A percentile compares a stretch with the other conserved stretches of the same genome.
phyloP scores from a whole-genome alignment of 2,329 filamentous ascomycete genomes.

The Samsoniella hepiali region DNA sequence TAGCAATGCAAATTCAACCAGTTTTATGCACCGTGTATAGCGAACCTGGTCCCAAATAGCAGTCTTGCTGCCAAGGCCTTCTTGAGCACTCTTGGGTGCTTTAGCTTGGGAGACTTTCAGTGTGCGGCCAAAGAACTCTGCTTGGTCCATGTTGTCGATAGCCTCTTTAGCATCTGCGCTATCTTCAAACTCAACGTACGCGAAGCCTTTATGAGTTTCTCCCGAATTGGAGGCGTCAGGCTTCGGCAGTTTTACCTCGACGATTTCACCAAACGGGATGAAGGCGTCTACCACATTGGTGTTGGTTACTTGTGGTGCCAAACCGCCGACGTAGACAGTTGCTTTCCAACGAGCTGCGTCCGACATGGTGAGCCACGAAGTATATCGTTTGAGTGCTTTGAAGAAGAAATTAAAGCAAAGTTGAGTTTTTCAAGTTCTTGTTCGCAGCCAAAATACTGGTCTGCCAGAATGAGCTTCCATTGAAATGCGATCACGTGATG shows the following conservation, averaged over 20 bases:
- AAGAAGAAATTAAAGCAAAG: background rate
- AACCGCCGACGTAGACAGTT: conserved; percentile 87
- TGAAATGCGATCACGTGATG: conserved; percentile 28
- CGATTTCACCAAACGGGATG: conserved; percentile 93
- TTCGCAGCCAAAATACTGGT: background rate
- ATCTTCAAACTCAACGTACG: conserved; percentile 92
- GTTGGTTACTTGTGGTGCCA: conserved; percentile 73
- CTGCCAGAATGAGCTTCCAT: background rate
- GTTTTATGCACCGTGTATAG: conserved; percentile 21
- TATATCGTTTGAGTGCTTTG: background rate
- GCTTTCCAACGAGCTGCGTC: conserved; percentile 82
- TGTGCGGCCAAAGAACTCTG: conserved; percentile 87
- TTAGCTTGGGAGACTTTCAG: conserved; percentile 93
- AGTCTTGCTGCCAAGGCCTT: conserved; percentile 87
- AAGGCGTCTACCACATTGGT: conserved; percentile 84
- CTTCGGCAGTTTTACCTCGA: conserved; percentile 86
- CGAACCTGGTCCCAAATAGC: conserved; percentile 95
- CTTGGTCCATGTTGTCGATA: conserved; percentile 98
- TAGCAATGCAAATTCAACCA: background rate
- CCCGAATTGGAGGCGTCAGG: conserved; percentile 75
- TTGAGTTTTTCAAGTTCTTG: background rate
- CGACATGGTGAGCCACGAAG: conserved; percentile 55
- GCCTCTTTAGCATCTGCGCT: conserved; percentile 85
- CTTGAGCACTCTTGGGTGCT: conserved; percentile 80
- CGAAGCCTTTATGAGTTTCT: conserved; percentile 85